Evolutionary conservation across 2,329 filamentous ascomycete genomes (phyloP).

Genomic region (Aureobasidium sp.): DNA sequence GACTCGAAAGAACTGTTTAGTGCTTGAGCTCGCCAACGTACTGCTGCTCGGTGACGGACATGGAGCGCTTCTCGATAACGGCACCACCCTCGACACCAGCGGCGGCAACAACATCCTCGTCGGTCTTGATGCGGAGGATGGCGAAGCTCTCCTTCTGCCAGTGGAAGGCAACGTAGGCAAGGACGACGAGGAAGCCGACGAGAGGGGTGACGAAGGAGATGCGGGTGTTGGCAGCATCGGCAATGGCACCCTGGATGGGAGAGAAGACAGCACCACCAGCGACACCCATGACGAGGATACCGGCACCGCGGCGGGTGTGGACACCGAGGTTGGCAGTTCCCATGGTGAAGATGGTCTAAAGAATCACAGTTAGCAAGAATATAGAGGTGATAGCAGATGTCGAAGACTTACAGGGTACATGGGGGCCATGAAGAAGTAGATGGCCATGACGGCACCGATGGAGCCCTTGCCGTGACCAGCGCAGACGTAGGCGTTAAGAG

Average conservation of each 20-base stretch:
- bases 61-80: constrained; percentile 18
- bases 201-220: constrained; percentile 41
- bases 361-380: no score
- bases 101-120: constrained; percentile 23
- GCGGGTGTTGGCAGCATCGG: constrained; percentile 33
- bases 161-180: constrained; percentile 29
- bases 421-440: constrained; percentile 32
- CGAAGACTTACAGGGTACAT: constrained; percentile 24
- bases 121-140: constrained; percentile 27
- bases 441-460: constrained; percentile 29
- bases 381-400: no score
- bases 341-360: constrained; percentile 30
- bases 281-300: constrained; percentile 36
- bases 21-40: constrained; percentile 5
- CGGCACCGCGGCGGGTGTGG: constrained; percentile 34
- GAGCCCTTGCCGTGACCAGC: constrained; percentile 26
- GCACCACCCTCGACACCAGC: constrained; percentile 29
- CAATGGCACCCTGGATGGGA: constrained; percentile 34
- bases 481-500: constrained; percentile 29
- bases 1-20: background rate
- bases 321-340: constrained; percentile 34
- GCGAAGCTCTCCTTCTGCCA: constrained; percentile 29
- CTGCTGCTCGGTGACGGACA: constrained; percentile 13
- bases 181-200: constrained; percentile 37
- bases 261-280: constrained; percentile 31